Percentiles rank a stretch among this genome's conserved stretches.
phyloP scores from a whole-genome alignment of 116 monocot genomes.

The Papilionanthe hybrid region DNA sequence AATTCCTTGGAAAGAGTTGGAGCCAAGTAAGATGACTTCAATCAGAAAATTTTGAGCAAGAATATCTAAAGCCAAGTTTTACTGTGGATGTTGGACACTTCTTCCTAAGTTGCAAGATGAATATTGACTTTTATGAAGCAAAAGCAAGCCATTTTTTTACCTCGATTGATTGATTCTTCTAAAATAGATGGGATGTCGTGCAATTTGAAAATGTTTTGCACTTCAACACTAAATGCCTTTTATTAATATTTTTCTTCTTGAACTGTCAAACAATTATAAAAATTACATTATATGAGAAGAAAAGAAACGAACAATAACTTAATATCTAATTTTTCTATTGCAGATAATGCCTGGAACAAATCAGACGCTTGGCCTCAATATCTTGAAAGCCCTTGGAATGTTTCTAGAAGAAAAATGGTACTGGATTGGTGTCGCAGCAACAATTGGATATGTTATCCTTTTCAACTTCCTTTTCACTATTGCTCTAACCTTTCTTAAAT shows the following conservation, averaged over 20 bases:
- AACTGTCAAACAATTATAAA: no score
- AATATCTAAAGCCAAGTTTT: background rate
- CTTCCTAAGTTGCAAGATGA: background rate
- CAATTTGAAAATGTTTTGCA: no score
- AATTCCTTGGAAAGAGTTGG: slow-evolving; percentile 31
- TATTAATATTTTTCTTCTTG: no score
- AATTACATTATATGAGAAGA: no score
- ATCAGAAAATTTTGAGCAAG: background rate
- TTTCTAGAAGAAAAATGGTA: slow-evolving; percentile 25
- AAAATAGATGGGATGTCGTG: no score
- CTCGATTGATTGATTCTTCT: no score
- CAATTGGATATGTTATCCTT: slow-evolving; percentile 14
- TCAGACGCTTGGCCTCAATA: slow-evolving; percentile 11
- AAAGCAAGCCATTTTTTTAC: background rate
- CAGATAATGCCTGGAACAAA: slow-evolving; percentile 12
- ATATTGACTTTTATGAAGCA: background rate
- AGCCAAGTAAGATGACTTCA: slow-evolving; percentile 15
- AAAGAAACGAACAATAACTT: no score
- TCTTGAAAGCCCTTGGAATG: slow-evolving; percentile 16
- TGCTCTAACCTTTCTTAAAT: slow-evolving; percentile 13
- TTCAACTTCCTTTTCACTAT: slow-evolving; percentile 24
- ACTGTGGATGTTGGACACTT: background rate
- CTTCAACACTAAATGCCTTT: no score
- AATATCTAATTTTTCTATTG: background rate
- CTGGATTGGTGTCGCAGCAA: slow-evolving; percentile 17